phyloP scores from a whole-genome alignment of 225 moss, liverwort and hornwort species.

The Neckera pumila region DNA sequence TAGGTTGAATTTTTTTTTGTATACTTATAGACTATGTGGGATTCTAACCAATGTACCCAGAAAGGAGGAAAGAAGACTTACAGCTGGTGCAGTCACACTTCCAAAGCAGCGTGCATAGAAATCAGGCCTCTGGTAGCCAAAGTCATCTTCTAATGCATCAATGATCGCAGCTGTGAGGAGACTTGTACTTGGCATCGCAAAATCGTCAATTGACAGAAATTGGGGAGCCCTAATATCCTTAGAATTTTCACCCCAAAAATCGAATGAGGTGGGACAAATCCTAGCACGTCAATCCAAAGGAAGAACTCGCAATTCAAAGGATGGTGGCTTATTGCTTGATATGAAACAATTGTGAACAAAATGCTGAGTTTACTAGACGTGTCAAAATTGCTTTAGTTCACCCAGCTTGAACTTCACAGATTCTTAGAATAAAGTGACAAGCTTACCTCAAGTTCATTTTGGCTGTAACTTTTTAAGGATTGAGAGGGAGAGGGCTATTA shows the following conservation, averaged over 20 bases:
- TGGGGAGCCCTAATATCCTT: too few species aligned
- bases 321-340: background rate
- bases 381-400: background rate
- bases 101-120: background rate
- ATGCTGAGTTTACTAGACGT: background rate
- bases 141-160: background rate
- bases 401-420: background rate
- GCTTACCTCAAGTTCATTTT: background rate
- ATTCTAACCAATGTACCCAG: too few species aligned
- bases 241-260: background rate
- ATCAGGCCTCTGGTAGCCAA: background rate
- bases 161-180: background rate
- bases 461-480: background rate
- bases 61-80: background rate
- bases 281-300: background rate
- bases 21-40: background rate
- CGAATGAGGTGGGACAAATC: background rate
- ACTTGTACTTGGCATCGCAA: background rate
- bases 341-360: background rate
- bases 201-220: background rate
- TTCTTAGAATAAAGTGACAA: background rate
- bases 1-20: background rate
- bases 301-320: background rate
- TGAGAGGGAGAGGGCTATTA: background rate
- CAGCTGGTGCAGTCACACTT: background rate